phyloP scores from a whole-genome alignment of 1,284 basidiomycete species.

The Ceratobasidium sp. region DNA sequence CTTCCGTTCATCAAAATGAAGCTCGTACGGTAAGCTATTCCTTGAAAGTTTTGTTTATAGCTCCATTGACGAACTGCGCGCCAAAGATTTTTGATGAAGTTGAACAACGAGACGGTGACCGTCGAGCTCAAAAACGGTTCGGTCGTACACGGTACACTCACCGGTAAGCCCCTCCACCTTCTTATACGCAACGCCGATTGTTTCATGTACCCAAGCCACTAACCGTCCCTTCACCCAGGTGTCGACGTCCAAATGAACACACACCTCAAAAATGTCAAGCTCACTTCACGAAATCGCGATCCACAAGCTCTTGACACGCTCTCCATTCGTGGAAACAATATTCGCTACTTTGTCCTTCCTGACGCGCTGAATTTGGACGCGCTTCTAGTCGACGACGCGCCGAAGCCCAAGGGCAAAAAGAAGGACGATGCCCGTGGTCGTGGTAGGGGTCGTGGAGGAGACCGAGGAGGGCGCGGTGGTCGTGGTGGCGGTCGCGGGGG shows the following conservation, averaged over 20 bases:
- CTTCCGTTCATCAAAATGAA: constrained; percentile 58
- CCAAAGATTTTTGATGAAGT: constrained; percentile 96
- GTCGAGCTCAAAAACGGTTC: constrained; percentile 99
- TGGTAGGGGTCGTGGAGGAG: constrained; percentile 70
- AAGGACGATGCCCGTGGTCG: constrained; percentile 78
- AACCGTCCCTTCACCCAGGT: constrained; percentile 62
- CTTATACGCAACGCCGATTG: not conserved
- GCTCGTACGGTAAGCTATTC: constrained; percentile 63
- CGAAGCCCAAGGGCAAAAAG: constrained; percentile 88
- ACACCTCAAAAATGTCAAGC: constrained; percentile 96
- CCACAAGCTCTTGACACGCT: constrained; percentile 85
- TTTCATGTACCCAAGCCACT: constrained; percentile 16
- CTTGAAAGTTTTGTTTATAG: constrained; percentile 20
- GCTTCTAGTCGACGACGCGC: constrained; percentile 96
- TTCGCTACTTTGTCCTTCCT: constrained; percentile 95
- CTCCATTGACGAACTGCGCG: constrained; percentile 4
- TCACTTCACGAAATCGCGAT: constrained; percentile 91
- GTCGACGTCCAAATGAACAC: constrained; percentile 99
- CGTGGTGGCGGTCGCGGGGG: constrained; percentile 52
- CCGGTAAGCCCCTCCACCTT: constrained; percentile 68
- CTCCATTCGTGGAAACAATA: constrained; percentile 92
- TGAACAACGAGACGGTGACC: constrained; percentile 99
- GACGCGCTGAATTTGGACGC: constrained; percentile 97
- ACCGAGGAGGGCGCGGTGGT: constrained; percentile 62
- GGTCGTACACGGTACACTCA: constrained; percentile 96